These are phyloP conservation scores for Athelia psychrophila DNA, from an alignment of 1,284 basidiomycete species.

Conservation along the genomic window DNA sequence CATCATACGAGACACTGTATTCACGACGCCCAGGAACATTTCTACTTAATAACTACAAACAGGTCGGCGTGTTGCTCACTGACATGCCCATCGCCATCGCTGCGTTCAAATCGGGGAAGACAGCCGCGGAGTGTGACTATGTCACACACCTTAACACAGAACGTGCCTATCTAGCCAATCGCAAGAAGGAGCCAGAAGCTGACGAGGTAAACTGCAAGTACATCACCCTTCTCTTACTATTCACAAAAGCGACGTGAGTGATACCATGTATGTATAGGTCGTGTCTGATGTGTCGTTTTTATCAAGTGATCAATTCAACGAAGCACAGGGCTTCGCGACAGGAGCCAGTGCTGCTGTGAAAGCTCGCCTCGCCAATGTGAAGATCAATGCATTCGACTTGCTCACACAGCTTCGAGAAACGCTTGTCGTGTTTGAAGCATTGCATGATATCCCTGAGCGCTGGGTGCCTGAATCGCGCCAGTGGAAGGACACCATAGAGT, in stretches of 20 bases:
- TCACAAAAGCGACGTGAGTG: neutral
- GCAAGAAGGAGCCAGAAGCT: neutral
- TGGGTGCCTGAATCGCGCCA: neutral
- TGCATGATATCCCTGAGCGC: neutral
- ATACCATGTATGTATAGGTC: neutral
- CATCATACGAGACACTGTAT: neutral
- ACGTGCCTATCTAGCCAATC: neutral
- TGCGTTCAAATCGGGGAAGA: neutral
- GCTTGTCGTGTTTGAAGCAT: neutral
- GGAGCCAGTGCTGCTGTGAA: neutral
- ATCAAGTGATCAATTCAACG: neutral
- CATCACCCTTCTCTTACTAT: neutral
- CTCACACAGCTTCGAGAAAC: neutral
- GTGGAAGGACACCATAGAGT: neutral
- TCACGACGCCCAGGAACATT: neutral
- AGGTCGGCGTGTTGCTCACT: neutral
- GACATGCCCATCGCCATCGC: neutral
- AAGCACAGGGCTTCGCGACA: neutral
- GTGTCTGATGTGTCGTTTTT: neutral
- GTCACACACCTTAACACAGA: neutral
- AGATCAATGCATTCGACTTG: neutral
- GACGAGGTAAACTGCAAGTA: neutral
- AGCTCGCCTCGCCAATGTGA: neutral
- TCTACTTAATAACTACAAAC: slow-evolving; percentile 1
- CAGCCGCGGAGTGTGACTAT: neutral